phyloP scores from a whole-genome alignment of 208 protist species.

The Trichomonas vaginalis region DNA sequence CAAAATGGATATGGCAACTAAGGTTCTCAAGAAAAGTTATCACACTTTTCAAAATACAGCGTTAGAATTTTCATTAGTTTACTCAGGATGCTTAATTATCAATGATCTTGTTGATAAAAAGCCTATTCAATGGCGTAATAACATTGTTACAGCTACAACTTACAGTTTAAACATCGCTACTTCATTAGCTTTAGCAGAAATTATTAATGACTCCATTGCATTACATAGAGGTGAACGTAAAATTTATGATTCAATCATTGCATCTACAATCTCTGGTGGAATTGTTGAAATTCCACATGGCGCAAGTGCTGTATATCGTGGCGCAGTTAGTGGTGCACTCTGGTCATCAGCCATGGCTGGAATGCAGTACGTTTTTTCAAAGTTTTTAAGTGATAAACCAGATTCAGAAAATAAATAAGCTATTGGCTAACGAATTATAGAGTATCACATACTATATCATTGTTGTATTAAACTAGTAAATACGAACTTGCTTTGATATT shows the following conservation, averaged over 20 bases:
- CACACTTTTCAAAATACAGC: background rate
- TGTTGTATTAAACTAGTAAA: no score
- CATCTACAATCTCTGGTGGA: background rate
- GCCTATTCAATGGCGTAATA: background rate
- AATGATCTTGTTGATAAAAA: background rate
- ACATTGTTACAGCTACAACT: background rate
- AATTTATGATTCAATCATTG: background rate
- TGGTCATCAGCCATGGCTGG: background rate
- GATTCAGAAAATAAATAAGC: no score
- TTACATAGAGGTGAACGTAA: background rate
- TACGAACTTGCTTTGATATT: no score
- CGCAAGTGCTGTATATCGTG: background rate
- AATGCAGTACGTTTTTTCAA: background rate
- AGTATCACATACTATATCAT: no score
- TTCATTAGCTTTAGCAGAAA: background rate
- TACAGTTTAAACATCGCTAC: background rate
- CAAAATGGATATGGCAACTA: background rate
- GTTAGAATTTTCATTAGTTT: background rate
- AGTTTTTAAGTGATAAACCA: no score
- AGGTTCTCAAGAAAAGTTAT: background rate
- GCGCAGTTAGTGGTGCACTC: background rate
- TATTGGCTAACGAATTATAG: no score
- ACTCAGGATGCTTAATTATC: background rate
- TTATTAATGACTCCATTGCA: background rate
- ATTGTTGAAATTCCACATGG: background rate